Evolutionary conservation across 2,329 filamentous ascomycete species (phyloP).

Genomic region (Fusarium coffeatum): DNA sequence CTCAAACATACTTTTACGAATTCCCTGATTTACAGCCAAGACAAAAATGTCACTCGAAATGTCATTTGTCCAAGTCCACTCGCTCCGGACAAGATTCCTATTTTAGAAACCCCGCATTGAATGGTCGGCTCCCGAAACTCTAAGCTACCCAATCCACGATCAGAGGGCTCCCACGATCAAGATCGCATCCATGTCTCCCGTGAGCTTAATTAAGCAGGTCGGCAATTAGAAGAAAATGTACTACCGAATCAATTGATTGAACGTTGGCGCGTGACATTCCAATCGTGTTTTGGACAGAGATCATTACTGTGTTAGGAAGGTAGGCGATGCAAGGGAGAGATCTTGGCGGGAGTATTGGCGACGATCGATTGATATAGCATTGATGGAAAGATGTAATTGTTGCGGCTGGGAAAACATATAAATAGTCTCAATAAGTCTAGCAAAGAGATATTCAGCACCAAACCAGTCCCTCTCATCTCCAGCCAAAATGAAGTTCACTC

Average conservation of each 20-base stretch:
- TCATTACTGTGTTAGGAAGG: slow-evolving; percentile 36
- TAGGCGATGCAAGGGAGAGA: not conserved
- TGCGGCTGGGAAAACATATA: slow-evolving; percentile 9
- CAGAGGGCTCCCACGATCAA: slow-evolving; percentile 12
- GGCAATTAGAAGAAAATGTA: not conserved
- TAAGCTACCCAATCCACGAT: slow-evolving; percentile 24
- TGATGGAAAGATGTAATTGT: not conserved
- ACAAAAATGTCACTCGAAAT: not conserved
- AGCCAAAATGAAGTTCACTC: slow-evolving; percentile 50
- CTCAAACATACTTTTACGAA: not conserved
- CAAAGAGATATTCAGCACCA: not conserved
- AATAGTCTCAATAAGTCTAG: slow-evolving; percentile 7
- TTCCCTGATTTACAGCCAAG: slow-evolving; percentile 11
- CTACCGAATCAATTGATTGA: slow-evolving; percentile 19
- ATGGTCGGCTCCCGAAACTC: not conserved
- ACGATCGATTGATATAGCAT: not conserved
- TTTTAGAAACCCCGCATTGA: slow-evolving; percentile 31
- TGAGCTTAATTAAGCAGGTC: slow-evolving; percentile 17
- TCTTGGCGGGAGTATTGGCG: not conserved
- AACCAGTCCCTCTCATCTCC: not conserved
- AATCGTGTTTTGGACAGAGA: not conserved
- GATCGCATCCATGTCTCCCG: slow-evolving; percentile 18
- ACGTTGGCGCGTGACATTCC: slow-evolving; percentile 22
- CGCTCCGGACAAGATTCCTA: slow-evolving; percentile 12
- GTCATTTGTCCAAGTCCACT: slow-evolving; percentile 5